phyloP scores from a whole-genome alignment of 2,329 filamentous ascomycete genomes.

The Aspergillus pseudonomiae region DNA sequence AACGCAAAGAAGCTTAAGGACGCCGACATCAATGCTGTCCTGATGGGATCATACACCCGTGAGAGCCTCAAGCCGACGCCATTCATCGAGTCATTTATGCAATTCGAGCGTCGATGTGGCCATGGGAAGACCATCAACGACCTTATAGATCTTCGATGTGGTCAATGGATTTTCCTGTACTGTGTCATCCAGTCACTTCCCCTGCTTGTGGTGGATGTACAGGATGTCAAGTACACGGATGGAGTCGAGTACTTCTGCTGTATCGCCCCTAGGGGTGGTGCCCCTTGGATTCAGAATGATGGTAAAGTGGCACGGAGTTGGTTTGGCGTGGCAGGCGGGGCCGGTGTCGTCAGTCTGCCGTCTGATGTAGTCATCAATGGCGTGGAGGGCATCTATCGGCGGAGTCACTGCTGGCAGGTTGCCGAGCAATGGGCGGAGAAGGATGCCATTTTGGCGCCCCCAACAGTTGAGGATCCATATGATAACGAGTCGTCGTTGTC shows the following conservation, averaged over 20 bases:
- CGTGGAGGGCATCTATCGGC: slow-evolving; percentile 68
- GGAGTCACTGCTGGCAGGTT: slow-evolving; percentile 70
- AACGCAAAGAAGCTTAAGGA: slow-evolving; percentile 73
- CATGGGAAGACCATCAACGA: slow-evolving; percentile 50
- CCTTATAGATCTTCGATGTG: slow-evolving; percentile 50
- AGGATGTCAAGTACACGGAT: slow-evolving; percentile 47
- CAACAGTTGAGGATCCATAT: slow-evolving; percentile 38
- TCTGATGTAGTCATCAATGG: slow-evolving; percentile 67
- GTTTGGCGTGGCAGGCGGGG: slow-evolving; percentile 63
- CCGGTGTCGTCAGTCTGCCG: slow-evolving; percentile 63
- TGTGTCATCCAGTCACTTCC: slow-evolving; percentile 54
- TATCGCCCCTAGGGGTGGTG: slow-evolving; percentile 51
- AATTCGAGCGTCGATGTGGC: slow-evolving; percentile 49
- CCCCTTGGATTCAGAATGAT: slow-evolving; percentile 53
- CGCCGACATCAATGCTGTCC: slow-evolving; percentile 73
- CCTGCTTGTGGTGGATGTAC: slow-evolving; percentile 53
- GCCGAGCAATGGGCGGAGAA: slow-evolving; percentile 63
- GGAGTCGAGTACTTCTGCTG: slow-evolving; percentile 56
- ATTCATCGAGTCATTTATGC: slow-evolving; percentile 53
- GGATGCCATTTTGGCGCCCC: slow-evolving; percentile 36
- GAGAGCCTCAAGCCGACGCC: slow-evolving; percentile 61
- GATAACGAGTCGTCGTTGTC: slow-evolving; percentile 43
- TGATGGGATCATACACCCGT: slow-evolving; percentile 81
- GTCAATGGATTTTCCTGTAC: slow-evolving; percentile 57
- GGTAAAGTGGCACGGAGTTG: slow-evolving; percentile 48